These are phyloP conservation scores for Beverwykella pulmonaria DNA, from an alignment of 495 filamentous ascomycete species.

Conservation along the genomic window DNA sequence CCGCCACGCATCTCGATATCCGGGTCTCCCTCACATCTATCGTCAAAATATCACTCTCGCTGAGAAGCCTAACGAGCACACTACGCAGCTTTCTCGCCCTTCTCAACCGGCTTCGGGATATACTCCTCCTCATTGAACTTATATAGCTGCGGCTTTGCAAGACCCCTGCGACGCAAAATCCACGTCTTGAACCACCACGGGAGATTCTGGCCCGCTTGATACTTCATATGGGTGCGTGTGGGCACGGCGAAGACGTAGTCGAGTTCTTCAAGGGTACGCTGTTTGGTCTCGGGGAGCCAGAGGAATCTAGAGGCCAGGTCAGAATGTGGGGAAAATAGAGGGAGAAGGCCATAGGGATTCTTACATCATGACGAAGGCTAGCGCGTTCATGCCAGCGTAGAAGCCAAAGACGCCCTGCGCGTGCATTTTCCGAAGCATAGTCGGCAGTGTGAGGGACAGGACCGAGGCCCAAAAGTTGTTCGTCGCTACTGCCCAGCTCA, in stretches of 20 bases:
- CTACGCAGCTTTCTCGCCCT: background rate
- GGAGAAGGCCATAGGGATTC: background rate
- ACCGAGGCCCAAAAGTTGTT: slow-evolving; percentile 69
- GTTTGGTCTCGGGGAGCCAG: slow-evolving; percentile 68
- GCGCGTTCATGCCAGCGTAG: slow-evolving; percentile 58
- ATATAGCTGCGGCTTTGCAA: slow-evolving; percentile 28
- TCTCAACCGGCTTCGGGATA: background rate
- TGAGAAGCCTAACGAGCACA: background rate
- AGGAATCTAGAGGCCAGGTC: slow-evolving; percentile 51
- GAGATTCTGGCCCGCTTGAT: slow-evolving; percentile 41
- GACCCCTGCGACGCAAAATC: slow-evolving; percentile 17
- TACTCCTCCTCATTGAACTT: slow-evolving; percentile 21
- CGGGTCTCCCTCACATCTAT: no score
- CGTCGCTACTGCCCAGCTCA: slow-evolving; percentile 72
- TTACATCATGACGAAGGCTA: slow-evolving; percentile 63
- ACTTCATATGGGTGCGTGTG: slow-evolving; percentile 44
- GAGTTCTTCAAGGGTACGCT: slow-evolving; percentile 73
- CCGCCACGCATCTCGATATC: no score
- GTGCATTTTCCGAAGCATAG: slow-evolving; percentile 52
- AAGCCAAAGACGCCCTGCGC: slow-evolving; percentile 49
- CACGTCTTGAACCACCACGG: slow-evolving; percentile 41
- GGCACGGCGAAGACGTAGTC: slow-evolving; percentile 69
- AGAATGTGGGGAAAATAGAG: slow-evolving; percentile 1
- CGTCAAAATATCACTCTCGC: no score
- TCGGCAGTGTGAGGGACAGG: slow-evolving; percentile 66